Evolutionary conservation across 73 alveolate species (phyloP).

Genomic region (Paramecium pentaurelia): DNA sequence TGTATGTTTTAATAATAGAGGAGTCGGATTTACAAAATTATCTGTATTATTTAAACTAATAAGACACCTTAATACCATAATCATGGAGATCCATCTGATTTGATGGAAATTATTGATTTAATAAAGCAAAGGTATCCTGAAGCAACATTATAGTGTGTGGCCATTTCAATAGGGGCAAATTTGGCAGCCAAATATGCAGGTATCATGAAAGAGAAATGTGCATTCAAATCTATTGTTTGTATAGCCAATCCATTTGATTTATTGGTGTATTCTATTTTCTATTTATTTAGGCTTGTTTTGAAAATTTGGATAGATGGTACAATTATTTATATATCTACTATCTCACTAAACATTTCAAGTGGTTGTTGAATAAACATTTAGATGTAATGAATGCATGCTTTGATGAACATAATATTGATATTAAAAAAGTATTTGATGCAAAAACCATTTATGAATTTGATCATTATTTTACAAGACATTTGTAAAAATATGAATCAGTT

Average conservation of each 20-base stretch:
- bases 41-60: not conserved
- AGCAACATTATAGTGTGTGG: slow-evolving; percentile 49
- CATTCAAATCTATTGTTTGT: slow-evolving; percentile 47
- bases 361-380: slow-evolving; percentile 41
- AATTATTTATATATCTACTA: not conserved
- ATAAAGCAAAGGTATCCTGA: slow-evolving; percentile 44
- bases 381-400: slow-evolving; percentile 26
- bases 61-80: slow-evolving; percentile 26
- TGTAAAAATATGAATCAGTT: slow-evolving; percentile 13
- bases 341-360: slow-evolving; percentile 43
- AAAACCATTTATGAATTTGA: slow-evolving; percentile 41
- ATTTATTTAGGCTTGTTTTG: not conserved
- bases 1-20: slow-evolving; percentile 45
- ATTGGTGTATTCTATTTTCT: not conserved
- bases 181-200: slow-evolving; percentile 54
- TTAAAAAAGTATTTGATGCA: slow-evolving; percentile 29
- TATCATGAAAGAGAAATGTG: slow-evolving; percentile 23
- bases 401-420: slow-evolving; percentile 39
- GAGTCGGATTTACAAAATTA: slow-evolving; percentile 7
- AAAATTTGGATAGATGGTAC: slow-evolving; percentile 46
- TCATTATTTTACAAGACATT: slow-evolving; percentile 33
- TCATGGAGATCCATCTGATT: slow-evolving; percentile 43
- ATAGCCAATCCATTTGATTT: slow-evolving; percentile 61
- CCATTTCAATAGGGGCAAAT: slow-evolving; percentile 61
- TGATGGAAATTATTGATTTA: slow-evolving; percentile 36